A percentile compares a stretch with the other conserved stretches of the same genome.
phyloP scores from a whole-genome alignment of 305 asterid genomes.

The Solanum hybrid region DNA sequence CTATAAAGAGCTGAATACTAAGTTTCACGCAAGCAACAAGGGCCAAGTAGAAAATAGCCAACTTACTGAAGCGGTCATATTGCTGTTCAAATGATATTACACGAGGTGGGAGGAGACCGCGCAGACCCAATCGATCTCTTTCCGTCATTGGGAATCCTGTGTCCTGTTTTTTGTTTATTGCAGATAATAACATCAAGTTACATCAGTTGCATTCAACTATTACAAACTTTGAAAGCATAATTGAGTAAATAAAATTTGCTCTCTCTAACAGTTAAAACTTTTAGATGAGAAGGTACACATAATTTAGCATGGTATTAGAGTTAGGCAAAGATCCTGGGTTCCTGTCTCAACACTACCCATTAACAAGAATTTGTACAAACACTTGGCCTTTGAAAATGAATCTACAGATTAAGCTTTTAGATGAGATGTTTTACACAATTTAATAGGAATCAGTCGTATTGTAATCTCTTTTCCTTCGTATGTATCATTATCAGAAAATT shows the following conservation, averaged over 20 bases:
- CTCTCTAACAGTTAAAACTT: neutral
- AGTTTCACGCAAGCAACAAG: neutral
- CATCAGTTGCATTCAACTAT: neutral
- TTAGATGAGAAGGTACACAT: neutral
- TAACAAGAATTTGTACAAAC: neutral
- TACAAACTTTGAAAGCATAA: neutral
- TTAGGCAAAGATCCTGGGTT: neutral
- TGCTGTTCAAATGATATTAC: constrained; percentile 97
- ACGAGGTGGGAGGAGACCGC: constrained; percentile 98
- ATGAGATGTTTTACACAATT: neutral
- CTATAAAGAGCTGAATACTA: neutral
- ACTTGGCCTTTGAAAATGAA: neutral
- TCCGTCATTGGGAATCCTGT: constrained; percentile 93
- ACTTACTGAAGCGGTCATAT: constrained; percentile 93
- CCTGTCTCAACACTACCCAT: neutral
- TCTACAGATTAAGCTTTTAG: neutral
- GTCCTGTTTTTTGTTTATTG: constrained; percentile 48
- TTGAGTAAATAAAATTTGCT: neutral
- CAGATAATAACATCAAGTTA: neutral
- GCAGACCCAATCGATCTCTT: constrained; percentile 93
- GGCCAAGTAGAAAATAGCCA: constrained; percentile 5
- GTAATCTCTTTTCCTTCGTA: neutral
- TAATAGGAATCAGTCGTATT: neutral
- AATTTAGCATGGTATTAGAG: neutral
- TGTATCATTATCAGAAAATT: neutral